Evolutionary conservation across 768 basidiomycete genomes (phyloP), one percentile per base, ranked within the genome.

Genomic region (Serendipita sp.): DNA sequence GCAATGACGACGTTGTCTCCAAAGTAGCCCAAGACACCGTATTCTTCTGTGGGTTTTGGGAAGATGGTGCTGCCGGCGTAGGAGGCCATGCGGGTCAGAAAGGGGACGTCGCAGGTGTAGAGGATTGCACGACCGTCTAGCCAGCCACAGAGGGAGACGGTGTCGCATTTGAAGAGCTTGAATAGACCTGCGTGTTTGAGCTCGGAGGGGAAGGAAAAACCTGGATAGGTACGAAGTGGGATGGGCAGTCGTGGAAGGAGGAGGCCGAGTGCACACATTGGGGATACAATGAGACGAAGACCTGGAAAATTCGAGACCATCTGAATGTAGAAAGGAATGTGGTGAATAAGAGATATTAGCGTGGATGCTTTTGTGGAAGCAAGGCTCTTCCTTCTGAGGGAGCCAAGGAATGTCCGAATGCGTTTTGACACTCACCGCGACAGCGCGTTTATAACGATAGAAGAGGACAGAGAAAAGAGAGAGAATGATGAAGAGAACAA

Each of bases 41-140:
- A 58, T 31, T 58, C 53, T 58, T 58, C 53, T 1, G 28, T 58
- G 17, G 53, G 53, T 58, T 58, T 58, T 28, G 53, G 53, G 28
- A 58, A 58, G 17, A 58, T 31, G 53, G 53, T 58, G 31, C 53
- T 58, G 5, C 53, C 53, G n/a, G 31, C 20, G 53, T 58, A 33
- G 22, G 53, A 58, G 17, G 53, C 53, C 53, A 58, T 58, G 17
- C 53, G 53, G 30, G 53, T 58, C 22, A 58, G n/a, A 31, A 58
- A 58, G 53, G 53, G 53, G 20, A 58, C 53, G 53, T 58, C 53
- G n/a, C 53, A 58, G 11, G 53, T 58, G 31, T 58, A 58, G 24
- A 58, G 13, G 53, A 58, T 58, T 24, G 53, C 53, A 11, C 53
- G 53, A 58, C 53, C 53, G 30, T 58, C 53, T 20, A 50, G 45